These are phyloP conservation scores for Galeopsis tetrahit DNA, from an alignment of 257 asterid species.

Conservation along the genomic window DNA sequence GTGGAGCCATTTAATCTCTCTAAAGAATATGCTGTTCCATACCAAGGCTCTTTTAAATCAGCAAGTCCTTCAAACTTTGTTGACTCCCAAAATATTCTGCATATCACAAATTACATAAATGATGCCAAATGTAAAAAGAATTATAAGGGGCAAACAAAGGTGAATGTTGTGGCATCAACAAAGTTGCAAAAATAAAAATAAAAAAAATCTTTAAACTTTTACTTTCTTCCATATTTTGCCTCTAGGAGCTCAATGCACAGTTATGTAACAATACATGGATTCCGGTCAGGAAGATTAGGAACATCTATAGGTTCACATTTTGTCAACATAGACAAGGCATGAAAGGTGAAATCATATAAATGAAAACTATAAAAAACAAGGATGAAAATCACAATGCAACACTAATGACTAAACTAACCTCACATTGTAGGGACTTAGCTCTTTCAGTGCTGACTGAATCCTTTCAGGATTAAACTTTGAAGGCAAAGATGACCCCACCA, in stretches of 20 bases:
- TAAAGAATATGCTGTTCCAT: constrained; percentile 81
- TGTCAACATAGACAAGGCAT: constrained; percentile 19
- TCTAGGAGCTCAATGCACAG: background rate
- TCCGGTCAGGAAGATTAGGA: constrained; percentile 21
- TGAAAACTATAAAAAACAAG: constrained; percentile 15
- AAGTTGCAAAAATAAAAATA: background rate
- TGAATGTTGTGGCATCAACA: constrained; percentile 13
- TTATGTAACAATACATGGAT: constrained; percentile 13
- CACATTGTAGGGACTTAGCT: constrained; percentile 72
- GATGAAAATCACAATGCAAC: constrained; percentile 17
- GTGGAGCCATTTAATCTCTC: constrained; percentile 64
- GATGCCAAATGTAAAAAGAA: constrained; percentile 17
- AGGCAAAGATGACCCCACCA: constrained; percentile 91
- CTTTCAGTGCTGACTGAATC: constrained; percentile 70
- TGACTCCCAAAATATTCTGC: constrained; percentile 97
- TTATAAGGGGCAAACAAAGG: background rate
- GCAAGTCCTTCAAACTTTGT: constrained; percentile 80
- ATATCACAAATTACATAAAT: constrained; percentile 27
- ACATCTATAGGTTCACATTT: constrained; percentile 12
- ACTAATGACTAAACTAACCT: constrained; percentile 52
- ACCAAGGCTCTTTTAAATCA: constrained; percentile 82
- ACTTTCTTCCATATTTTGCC: background rate
- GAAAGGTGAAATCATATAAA: constrained; percentile 26
- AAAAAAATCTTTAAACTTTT: background rate
- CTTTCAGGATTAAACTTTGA: constrained; percentile 61